phyloP scores from a whole-genome alignment of 495 filamentous ascomycete genomes.

The Tuber aestivum region DNA sequence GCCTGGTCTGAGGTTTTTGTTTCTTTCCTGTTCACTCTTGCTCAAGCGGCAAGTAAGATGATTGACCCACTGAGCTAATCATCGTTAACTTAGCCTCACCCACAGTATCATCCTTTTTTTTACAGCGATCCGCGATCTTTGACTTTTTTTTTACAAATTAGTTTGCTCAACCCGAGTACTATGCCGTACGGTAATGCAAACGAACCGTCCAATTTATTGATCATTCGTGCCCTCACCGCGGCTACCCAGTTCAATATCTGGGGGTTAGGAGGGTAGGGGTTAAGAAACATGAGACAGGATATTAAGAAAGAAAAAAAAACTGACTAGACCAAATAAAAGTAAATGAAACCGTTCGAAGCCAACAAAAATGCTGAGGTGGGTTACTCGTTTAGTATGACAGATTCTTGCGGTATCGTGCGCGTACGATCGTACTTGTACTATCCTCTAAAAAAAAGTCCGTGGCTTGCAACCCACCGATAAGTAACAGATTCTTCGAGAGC shows the following conservation, averaged over 20 bases:
- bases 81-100: neutral
- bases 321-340: neutral
- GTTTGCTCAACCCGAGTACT: neutral
- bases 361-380: neutral
- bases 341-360: neutral
- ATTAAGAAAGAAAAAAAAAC: slow-evolving; percentile 13
- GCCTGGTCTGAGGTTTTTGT: neutral
- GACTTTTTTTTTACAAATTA: neutral
- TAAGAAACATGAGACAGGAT: slow-evolving; percentile 13
- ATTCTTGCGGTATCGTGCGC: neutral
- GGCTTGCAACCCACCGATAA: neutral
- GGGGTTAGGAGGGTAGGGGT: slow-evolving; percentile 20
- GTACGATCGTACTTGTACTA: neutral
- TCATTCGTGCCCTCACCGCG: neutral
- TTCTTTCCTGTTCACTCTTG: slow-evolving; percentile 11
- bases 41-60: slow-evolving; percentile 20
- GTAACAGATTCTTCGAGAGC: neutral
- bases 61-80: neutral
- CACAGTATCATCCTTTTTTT: neutral
- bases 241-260: neutral
- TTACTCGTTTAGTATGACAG: neutral
- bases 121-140: neutral
- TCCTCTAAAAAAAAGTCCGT: neutral
- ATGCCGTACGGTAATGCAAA: neutral
- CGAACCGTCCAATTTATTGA: neutral